Evolutionary conservation across 2,329 filamentous ascomycete genomes (phyloP).

Genomic region (Blastomyces silverae): DNA sequence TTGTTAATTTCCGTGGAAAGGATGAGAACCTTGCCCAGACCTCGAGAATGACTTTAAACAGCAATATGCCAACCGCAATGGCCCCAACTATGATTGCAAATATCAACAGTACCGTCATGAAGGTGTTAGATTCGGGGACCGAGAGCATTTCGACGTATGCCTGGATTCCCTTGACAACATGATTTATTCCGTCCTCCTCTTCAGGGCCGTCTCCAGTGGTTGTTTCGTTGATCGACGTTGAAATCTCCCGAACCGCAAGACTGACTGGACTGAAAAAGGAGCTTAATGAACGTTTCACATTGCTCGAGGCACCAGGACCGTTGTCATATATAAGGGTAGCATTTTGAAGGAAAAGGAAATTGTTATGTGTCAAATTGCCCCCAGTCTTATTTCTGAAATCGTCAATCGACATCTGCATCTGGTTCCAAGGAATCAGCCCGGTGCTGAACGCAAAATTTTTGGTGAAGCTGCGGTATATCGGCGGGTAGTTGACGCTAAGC

Average conservation of each 20-base stretch:
- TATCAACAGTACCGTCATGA: constrained; percentile 88
- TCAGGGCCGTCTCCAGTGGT: constrained; percentile 26
- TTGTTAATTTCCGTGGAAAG: constrained; percentile 70
- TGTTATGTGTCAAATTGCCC: constrained; percentile 77
- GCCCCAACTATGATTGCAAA: constrained; percentile 79
- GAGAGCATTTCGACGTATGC: constrained; percentile 75
- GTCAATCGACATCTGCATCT: constrained; percentile 76
- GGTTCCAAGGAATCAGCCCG: constrained; percentile 74
- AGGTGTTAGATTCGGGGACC: constrained; percentile 83
- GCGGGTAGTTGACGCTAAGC: constrained; percentile 82
- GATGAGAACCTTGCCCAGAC: constrained; percentile 82
- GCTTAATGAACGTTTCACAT: constrained; percentile 50
- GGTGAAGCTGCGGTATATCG: constrained; percentile 79
- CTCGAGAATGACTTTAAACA: constrained; percentile 88
- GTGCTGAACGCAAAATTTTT: constrained; percentile 93
- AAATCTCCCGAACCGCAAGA: constrained; percentile 49
- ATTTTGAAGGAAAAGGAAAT: constrained; percentile 65
- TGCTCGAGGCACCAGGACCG: constrained; percentile 45
- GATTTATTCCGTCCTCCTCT: constrained; percentile 41
- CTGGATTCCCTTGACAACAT: constrained; percentile 66
- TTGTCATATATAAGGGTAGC: constrained; percentile 66
- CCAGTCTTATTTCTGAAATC: constrained; percentile 72
- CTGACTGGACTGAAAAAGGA: constrained; percentile 38
- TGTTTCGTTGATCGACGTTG: constrained; percentile 40
- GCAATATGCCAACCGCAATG: constrained; percentile 76